Base-by-base conservation (phyloP, 805 yeast genomes). In the Lachancea quebecensis region DNA sequence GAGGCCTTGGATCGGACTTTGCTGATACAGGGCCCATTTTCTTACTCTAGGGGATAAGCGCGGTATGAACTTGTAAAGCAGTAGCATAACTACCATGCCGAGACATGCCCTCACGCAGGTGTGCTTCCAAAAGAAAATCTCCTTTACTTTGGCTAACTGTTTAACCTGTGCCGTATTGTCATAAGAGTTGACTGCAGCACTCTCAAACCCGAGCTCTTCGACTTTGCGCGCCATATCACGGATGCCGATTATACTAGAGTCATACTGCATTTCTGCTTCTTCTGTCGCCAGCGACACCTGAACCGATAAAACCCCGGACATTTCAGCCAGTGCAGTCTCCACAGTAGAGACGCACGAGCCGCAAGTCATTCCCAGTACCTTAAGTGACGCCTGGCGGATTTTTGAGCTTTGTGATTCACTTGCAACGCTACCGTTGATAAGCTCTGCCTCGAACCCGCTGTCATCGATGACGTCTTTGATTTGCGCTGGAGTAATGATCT, bases 91-190 rank as follows among this genome's bases (percentile, higher is more conserved):
- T 0, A 79, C 25, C 0, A 95, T 90, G 46, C 80, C 67, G 0
- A 71, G 17, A 2, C 80, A 56, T 6, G 89, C 62, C 41, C 65
- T 71, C 43, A 76, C 49, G 47, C 85, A 77, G 47, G 72, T 80
- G 9, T 61, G 50, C 47, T 72, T 74, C 95, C 96, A 93, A 56
- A 74, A 78, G 41, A 69, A 66, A 38, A 86, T 81, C 50, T 91
- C 97, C 53, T 81, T 78, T 8, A 75, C 71, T 53, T 85, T 79
- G 1, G 86, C 72, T 27, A 93, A 68, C 1, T 85, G 62, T 34
- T 76, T 79, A 35, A 91, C 59, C 62, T 93, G 98, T 3, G 84
- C 71, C 3, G 78, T 63, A 51, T 77, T 78, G 59, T 83, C 86
- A 4, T 81, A 58, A 41, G 57, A 65, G 29, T 67, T 56, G 14